phyloP scores from a whole-genome alignment of 495 filamentous ascomycete genomes.

The Xylaria scruposa region DNA sequence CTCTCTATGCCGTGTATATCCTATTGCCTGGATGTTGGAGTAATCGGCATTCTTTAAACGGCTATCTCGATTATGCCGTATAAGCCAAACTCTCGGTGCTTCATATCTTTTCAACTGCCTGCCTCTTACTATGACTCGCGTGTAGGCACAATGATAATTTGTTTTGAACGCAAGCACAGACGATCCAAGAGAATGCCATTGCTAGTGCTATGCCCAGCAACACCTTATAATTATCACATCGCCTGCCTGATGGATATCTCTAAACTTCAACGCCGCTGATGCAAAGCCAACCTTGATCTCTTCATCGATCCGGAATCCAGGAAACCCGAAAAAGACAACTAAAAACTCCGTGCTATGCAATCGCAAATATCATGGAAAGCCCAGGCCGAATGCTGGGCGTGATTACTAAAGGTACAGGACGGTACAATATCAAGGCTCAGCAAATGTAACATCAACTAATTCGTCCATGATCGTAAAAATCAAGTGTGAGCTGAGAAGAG shows the following conservation, averaged over 20 bases:
- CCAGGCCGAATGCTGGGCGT: not conserved
- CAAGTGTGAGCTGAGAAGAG: conserved; percentile 68
- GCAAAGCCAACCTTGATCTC: conserved; percentile 6
- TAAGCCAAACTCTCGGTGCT: not conserved
- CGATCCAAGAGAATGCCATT: not conserved
- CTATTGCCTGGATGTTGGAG: not conserved
- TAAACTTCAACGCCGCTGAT: conserved; percentile 25
- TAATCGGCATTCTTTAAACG: not conserved
- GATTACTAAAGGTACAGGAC: not conserved
- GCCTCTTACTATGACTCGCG: not conserved
- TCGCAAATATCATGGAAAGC: conserved; percentile 18
- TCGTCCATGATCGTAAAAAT: conserved; percentile 82
- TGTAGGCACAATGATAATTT: not conserved
- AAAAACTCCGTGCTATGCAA: conserved; percentile 28
- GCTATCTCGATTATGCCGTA: not conserved
- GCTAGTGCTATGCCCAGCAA: conserved; percentile 10
- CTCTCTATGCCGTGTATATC: not conserved
- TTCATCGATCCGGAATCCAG: conserved; percentile 10
- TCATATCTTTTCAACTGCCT: not conserved
- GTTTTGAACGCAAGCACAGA: not conserved
- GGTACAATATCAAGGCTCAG: conserved; percentile 41
- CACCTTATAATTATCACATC: not conserved
- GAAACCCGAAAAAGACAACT: not conserved
- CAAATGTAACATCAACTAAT: conserved; percentile 75
- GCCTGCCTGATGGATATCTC: conserved; percentile 6